These are phyloP conservation scores for Hypoxylon sp. DNA, from an alignment of 2,329 filamentous ascomycete species.

Conservation along the genomic window DNA sequence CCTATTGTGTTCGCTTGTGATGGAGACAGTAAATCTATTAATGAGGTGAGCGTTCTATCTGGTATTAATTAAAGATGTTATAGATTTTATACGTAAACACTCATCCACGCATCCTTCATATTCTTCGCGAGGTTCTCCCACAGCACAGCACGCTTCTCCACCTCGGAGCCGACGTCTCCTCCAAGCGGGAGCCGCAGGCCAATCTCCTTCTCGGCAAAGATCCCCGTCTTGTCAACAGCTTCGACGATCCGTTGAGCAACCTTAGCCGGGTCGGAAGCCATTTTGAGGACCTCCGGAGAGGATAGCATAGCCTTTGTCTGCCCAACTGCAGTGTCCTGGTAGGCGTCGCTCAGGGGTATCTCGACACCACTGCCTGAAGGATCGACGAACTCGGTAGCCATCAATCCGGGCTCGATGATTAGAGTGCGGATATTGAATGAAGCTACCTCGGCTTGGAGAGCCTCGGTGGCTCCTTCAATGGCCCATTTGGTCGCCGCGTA, in stretches of 20 bases:
- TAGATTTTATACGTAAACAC: slow-evolving; percentile 16
- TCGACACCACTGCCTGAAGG: slow-evolving; percentile 35
- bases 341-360: slow-evolving; percentile 40
- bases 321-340: slow-evolving; percentile 42
- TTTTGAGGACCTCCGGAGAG: slow-evolving; percentile 8
- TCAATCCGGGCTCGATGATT: slow-evolving; percentile 47
- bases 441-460: slow-evolving; percentile 46
- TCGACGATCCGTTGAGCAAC: slow-evolving; percentile 48
- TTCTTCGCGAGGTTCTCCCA: slow-evolving; percentile 17
- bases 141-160: slow-evolving; percentile 27
- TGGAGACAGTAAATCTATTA: background rate
- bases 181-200: slow-evolving; percentile 37
- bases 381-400: slow-evolving; percentile 44
- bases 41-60: background rate
- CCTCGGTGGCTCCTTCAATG: slow-evolving; percentile 49
- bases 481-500: slow-evolving; percentile 49
- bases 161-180: slow-evolving; percentile 16
- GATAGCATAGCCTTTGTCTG: slow-evolving; percentile 20
- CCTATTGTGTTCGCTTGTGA: background rate
- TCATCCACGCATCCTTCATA: slow-evolving; percentile 35
- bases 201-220: slow-evolving; percentile 41
- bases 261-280: slow-evolving; percentile 24
- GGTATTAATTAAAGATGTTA: background rate
- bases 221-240: slow-evolving; percentile 47
- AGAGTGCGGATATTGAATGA: slow-evolving; percentile 49